Percentiles rank a stretch among this genome's conserved stretches.
Evolutionary conservation across 257 asterid genomes (phyloP).

Genomic region (Gentiana macrophylla): DNA sequence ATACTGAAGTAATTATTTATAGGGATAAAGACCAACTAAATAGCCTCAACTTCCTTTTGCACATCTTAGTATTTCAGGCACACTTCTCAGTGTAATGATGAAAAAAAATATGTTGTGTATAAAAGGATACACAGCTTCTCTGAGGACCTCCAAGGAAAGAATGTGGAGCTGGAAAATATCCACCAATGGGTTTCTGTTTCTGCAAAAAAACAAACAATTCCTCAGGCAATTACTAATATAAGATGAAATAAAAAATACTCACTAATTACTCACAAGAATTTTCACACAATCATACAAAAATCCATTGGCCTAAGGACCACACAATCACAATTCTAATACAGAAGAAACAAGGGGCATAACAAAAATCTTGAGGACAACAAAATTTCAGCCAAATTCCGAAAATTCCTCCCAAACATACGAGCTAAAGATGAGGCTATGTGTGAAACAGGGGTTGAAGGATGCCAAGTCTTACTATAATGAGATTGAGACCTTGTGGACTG

Average conservation of each 20-base stretch:
- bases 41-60: constrained; percentile 1
- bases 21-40: background rate
- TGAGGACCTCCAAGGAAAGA: constrained; percentile 84
- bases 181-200: constrained; percentile 41
- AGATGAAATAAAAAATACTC: background rate
- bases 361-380: too few relatives aligned
- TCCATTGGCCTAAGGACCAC: too few relatives aligned
- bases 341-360: too few relatives aligned
- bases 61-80: background rate
- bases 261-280: too few relatives aligned
- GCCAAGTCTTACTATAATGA: too few relatives aligned
- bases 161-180: constrained; percentile 66
- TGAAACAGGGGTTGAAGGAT: too few relatives aligned
- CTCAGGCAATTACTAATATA: background rate
- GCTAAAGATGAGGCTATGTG: too few relatives aligned
- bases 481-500: too few relatives aligned
- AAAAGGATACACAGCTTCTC: constrained; percentile 98
- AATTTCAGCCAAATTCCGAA: too few relatives aligned
- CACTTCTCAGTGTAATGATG: background rate
- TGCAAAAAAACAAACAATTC: constrained; percentile 30
- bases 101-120: background rate
- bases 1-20: constrained; percentile 4
- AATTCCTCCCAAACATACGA: too few relatives aligned
- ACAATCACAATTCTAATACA: too few relatives aligned
- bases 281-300: too few relatives aligned